Percentiles rank a stretch among this genome's conserved stretches.
These are phyloP conservation scores for Fistulinella prunicolor DNA, from an alignment of 768 basidiomycete genomes.

Conservation along the genomic window DNA sequence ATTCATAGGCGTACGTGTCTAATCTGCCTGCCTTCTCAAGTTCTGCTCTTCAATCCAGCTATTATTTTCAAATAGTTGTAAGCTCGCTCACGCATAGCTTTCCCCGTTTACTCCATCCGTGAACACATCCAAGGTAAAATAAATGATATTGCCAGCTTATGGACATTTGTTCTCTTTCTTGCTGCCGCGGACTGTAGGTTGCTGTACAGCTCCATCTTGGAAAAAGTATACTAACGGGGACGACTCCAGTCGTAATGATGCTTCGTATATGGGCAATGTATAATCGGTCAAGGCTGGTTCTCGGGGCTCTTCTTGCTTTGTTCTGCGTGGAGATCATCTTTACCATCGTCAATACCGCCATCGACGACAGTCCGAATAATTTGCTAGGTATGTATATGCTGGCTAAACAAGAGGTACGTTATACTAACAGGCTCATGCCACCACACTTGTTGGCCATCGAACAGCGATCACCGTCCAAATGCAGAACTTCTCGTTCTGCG, in stretches of 20 bases:
- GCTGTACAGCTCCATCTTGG: neutral
- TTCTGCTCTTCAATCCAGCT: neutral
- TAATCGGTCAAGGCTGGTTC: neutral
- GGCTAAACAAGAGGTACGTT: neutral
- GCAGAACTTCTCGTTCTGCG: neutral
- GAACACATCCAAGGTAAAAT: neutral
- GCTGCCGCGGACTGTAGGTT: neutral
- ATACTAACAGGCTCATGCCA: neutral
- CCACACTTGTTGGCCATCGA: neutral
- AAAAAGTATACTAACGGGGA: no score
- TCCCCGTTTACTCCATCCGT: neutral
- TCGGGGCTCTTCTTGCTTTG: neutral
- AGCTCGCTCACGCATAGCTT: neutral
- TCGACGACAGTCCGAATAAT: neutral
- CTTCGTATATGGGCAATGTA: slow-evolving; percentile 1
- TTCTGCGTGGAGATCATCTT: neutral
- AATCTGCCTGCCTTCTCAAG: neutral
- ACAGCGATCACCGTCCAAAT: neutral
- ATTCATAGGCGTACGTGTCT: neutral
- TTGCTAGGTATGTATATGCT: neutral
- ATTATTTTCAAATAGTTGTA: neutral
- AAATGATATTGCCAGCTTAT: neutral
- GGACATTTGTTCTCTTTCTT: neutral
- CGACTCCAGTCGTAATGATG: neutral
- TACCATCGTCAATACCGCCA: neutral